Base-by-base conservation (phyloP, 192 early-diverging fungal genomes). In the Backusella westeae region DNA sequence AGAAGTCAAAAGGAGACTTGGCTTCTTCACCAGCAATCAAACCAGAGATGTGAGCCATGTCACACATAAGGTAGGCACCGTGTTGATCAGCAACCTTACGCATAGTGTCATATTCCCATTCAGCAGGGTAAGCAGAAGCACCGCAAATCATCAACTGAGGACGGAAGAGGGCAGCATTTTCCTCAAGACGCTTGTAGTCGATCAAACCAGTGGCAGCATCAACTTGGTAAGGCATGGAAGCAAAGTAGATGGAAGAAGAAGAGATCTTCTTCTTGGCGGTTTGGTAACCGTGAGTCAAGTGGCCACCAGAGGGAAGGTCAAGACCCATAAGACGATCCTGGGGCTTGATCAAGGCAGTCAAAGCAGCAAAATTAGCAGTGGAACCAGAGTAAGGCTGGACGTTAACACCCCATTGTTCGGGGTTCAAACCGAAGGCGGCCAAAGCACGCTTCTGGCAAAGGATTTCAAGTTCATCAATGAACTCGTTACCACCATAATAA, bases 181-280 rank as follows among this genome's bases (percentile, higher is more conserved):
- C 89, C 88, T 98, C 96, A 71, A 99, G 90, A 49, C 91, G 88
- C 85, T 98, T 93, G 79, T 98, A 98, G 87, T 99, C 96, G 76
- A 99, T 88, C 71, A 92, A 80, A 75, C 98, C 98, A 72, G 94
- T 98, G 71, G 87, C 83, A 36, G 81, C 41, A 85, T 97, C 91
- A 34, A 99, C 95, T 82, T 97, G 96, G 89, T 99, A 99, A 69
- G 97, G 97, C 90, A 99, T 92, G 41, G 96, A 98, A 87, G 97
- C 95, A 87, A 99, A 99, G 93, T 98, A 99, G 89, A 99, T 98
- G 42, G 98, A 98, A 78, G 97, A 97, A 63, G 97, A 93, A 36
- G 97, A 98, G 80, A 99, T 95, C 95, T 99, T 99, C 92, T 98
- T 99, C 92, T 99, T 99, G 89, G 94, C 93, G 23, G 98, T 99